These are phyloP conservation scores for Cordyceps cateniannulata DNA, from an alignment of 2,329 filamentous ascomycete genomes.

Conservation along the genomic window DNA sequence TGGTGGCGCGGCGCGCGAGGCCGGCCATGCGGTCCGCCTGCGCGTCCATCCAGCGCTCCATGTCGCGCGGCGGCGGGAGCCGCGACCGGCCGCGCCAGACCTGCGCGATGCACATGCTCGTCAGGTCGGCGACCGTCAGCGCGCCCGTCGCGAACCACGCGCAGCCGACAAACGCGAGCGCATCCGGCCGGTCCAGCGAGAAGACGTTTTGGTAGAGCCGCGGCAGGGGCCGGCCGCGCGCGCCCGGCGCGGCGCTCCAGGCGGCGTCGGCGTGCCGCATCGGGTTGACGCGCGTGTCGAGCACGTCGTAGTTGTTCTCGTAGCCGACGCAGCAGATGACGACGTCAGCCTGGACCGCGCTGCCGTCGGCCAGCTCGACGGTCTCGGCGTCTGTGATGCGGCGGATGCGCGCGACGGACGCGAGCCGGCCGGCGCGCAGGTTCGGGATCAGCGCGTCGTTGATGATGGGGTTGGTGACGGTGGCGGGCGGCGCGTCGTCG, in stretches of 20 bases:
- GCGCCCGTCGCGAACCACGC: conserved; percentile 28
- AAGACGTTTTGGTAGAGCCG: conserved; percentile 39
- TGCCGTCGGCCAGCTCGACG: conserved; percentile 23
- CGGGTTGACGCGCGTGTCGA: conserved; percentile 23
- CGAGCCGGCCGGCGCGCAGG: conserved; percentile 30
- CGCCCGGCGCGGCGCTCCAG: conserved; percentile 20
- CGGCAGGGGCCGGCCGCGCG: conserved; percentile 24
- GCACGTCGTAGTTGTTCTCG: conserved; percentile 23
- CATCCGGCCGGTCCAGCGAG: conserved; percentile 34
- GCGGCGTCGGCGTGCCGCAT: conserved; percentile 19
- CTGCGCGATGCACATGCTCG: conserved; percentile 37
- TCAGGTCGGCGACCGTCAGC: conserved; percentile 34
- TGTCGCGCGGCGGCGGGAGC: conserved; percentile 30
- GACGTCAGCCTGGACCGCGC: conserved; percentile 21
- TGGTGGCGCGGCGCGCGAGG: conserved; percentile 22
- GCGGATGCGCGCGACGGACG: conserved; percentile 24
- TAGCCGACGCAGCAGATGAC: conserved; percentile 32
- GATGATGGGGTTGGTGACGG: conserved; percentile 21
- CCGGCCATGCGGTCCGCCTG: conserved; percentile 28
- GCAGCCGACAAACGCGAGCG: conserved; percentile 37
- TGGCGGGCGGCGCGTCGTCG: conserved; percentile 19
- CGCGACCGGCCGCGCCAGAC: conserved; percentile 33
- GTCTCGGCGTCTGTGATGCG: conserved; percentile 19
- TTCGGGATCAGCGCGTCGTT: conserved; percentile 25
- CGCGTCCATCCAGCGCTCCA: conserved; percentile 28